Conservation (phyloP, 192 early-diverging fungal species). For the Geranomyces michiganensis region DNA sequence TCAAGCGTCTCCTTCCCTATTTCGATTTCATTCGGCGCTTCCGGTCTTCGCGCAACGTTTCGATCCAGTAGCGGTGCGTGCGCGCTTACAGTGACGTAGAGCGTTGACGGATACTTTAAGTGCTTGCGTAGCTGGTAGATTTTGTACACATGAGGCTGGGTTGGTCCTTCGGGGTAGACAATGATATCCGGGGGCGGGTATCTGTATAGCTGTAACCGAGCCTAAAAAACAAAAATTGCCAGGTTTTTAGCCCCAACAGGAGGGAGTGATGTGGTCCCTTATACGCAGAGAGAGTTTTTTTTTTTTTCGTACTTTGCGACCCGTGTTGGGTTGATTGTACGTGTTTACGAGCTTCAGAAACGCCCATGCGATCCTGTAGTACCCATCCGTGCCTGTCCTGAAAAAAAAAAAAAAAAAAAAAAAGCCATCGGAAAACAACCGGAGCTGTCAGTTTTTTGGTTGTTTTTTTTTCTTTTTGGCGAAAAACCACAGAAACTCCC, state of each 20-base stretch:
- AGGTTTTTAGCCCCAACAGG: too few relatives aligned
- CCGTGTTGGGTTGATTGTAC: conserved; percentile 37
- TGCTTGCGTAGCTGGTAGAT: conserved; percentile 30
- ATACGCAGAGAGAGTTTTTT: too few relatives aligned
- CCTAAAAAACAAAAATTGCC: conserved; percentile 8
- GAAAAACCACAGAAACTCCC: too few relatives aligned
- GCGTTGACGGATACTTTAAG: conserved; percentile 47
- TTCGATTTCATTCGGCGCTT: conserved; percentile 41
- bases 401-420: not conserved
- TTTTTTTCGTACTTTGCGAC: conserved; percentile 24
- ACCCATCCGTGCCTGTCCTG: conserved; percentile 38
- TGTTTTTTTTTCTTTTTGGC: not conserved
- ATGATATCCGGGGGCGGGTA: conserved; percentile 32
- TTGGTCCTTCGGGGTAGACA: not conserved
- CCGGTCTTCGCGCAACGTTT: conserved; percentile 26
- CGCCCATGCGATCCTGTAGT: conserved; percentile 53
- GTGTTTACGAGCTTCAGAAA: conserved; percentile 48
- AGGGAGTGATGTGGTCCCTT: too few relatives aligned
- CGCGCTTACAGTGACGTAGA: conserved; percentile 38
- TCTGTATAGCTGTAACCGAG: conserved; percentile 51
- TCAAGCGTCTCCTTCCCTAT: conserved; percentile 42
- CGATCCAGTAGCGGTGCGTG: conserved; percentile 13
- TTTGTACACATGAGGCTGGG: conserved; percentile 26
- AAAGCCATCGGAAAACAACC: not conserved
- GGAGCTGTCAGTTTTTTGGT: too few relatives aligned